Conservation (phyloP, 1,284 basidiomycete species). For the Apiotrichum sp. region DNA sequence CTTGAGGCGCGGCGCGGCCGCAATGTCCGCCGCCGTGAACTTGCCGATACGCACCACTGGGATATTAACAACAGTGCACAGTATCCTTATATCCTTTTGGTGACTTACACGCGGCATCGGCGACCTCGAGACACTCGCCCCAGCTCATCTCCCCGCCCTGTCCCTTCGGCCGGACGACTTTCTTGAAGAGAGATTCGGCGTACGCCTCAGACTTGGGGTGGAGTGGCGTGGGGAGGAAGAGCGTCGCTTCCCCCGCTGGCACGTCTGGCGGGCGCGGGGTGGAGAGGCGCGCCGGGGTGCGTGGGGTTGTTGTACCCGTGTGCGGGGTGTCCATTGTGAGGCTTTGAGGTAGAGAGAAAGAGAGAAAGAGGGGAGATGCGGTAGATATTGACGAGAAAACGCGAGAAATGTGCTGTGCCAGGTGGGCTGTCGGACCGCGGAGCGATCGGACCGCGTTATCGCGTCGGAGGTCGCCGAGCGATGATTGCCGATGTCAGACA, state of each 20-base stretch:
- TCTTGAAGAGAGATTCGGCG: constrained; percentile 30
- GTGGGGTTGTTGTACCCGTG: too few relatives aligned
- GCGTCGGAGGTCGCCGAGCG: too few relatives aligned
- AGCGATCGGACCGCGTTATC: too few relatives aligned
- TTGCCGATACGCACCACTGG: constrained; percentile 28
- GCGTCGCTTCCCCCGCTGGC: constrained; percentile 21
- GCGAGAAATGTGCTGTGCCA: too few relatives aligned
- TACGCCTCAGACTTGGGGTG: constrained; percentile 33
- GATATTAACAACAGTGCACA: background rate
- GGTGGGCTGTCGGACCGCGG: too few relatives aligned
- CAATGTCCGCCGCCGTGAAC: constrained; percentile 17
- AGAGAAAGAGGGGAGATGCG: too few relatives aligned
- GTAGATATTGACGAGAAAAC: too few relatives aligned
- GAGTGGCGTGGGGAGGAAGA: constrained; percentile 34
- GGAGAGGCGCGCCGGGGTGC: too few relatives aligned
- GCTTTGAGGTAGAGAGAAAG: too few relatives aligned
- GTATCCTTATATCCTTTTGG: too few relatives aligned
- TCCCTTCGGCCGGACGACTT: constrained; percentile 18
- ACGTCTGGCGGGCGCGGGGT: background rate
- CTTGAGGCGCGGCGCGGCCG: constrained; percentile 14
- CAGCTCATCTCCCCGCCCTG: constrained; percentile 19
- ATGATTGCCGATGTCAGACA: too few relatives aligned
- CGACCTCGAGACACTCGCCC: constrained; percentile 23
- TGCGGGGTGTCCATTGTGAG: too few relatives aligned
- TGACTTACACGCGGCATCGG: constrained; percentile 28